Evolutionary conservation across 2,329 filamentous ascomycete genomes (phyloP), one percentile per base, ranked within the genome.

Genomic region (Aspergillus japonicus): DNA sequence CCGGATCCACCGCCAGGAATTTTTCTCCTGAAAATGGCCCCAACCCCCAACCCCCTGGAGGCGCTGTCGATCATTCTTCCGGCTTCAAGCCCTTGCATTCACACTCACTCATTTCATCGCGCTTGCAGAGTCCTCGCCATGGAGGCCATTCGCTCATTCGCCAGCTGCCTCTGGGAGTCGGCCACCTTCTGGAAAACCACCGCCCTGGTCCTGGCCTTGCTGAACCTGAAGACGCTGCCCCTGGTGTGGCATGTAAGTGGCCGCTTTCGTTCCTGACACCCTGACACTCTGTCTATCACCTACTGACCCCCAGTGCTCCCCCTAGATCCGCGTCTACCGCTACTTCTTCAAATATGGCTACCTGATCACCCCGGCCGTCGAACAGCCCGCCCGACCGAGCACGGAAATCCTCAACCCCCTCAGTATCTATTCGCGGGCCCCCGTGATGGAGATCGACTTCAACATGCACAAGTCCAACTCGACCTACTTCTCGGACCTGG

Each of bases 401-500:
- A 68, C 69, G 16, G 66, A 68, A 56, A 83, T 93, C 65, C 92
- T 92, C 79, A 83, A 86, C 50, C 88, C 89, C 47, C 76, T 89
- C 47, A 87, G 91, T 60, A 86, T 87, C 19, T 78, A 81, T 54
- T 85, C 87, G 12, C 85, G 86, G 69, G 84, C 88, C 19, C 84
- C 89, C 1, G 77, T 89, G 50, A 83, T 89, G 67, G 91, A 96
- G 76, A 90, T 87, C 71, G 92, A 96, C 77, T 90, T 91, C 79
- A 93, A 93, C 78, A 73, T 91, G 35, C 89, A 92, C 82, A 91
- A 92, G 74, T 87, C 86, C 64, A 90, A 91, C 79, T 85, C 84
- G 62, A 95, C 91, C 47, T 96, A 95, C 80, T 95, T 95, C 73
- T 81, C 87, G 68, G 91, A 96, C 75, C 86, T 94, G 63, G 91